Percentiles rank a stretch among this genome's conserved stretches.
Evolutionary conservation across 2,329 filamentous ascomycete genomes (phyloP).

Genomic region (Ophiostoma perfectum): DNA sequence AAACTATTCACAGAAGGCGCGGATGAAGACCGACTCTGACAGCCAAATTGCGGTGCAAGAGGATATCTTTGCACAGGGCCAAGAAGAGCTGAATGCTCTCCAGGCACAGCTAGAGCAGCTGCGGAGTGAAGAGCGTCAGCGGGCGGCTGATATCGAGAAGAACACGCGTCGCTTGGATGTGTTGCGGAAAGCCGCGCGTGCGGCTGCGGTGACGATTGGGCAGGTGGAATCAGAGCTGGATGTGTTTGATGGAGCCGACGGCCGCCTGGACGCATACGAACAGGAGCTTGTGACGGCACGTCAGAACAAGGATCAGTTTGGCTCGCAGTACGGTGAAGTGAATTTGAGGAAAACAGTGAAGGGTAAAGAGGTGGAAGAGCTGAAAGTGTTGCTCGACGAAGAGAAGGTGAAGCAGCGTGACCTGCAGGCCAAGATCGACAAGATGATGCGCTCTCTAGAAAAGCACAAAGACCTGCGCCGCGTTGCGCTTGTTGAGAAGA

Average conservation of each 20-base stretch:
- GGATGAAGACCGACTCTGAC: conserved; percentile 76
- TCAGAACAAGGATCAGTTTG: conserved; percentile 44
- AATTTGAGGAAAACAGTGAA: conserved; percentile 45
- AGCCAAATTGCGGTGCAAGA: conserved; percentile 55
- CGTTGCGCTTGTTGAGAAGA: conserved; percentile 55
- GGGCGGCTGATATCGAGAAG: conserved; percentile 43
- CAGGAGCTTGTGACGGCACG: conserved; percentile 49
- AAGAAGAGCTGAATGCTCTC: conserved; percentile 49
- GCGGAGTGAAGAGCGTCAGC: conserved; percentile 46
- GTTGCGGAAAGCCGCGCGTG: conserved; percentile 52
- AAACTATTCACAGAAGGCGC: conserved; percentile 49
- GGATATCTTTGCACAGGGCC: conserved; percentile 49
- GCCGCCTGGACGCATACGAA: conserved; percentile 55
- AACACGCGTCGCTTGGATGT: conserved; percentile 40
- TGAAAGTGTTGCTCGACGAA: conserved; percentile 32
- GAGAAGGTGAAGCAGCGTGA: conserved; percentile 3
- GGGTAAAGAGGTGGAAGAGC: conserved; percentile 40
- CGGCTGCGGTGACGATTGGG: conserved; percentile 55
- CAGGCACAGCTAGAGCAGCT: conserved; percentile 44
- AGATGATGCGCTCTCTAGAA: conserved; percentile 4
- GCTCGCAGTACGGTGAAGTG: conserved; percentile 52
- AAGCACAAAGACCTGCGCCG: conserved; percentile 41
- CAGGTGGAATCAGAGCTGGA: conserved; percentile 56
- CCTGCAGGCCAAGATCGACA: conserved; percentile 24
- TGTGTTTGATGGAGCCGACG: conserved; percentile 62